Conservation (phyloP, 164 flowering plant genomes). For the Nymphaea thermarum region DNA sequence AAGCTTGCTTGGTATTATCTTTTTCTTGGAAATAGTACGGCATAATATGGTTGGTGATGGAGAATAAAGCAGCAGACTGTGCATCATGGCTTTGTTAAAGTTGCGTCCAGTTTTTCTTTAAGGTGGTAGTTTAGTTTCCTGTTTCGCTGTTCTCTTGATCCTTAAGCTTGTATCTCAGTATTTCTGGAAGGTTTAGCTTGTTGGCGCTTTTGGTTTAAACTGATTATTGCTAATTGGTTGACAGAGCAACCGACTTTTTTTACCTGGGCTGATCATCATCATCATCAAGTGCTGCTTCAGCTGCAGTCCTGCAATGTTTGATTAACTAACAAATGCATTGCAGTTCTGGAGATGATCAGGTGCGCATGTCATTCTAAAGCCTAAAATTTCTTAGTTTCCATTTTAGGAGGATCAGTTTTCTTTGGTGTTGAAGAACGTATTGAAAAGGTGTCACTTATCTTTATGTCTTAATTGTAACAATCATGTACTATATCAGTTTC, state of each 20-base stretch:
- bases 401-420: not conserved
- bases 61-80: slow-evolving; percentile 21
- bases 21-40: slow-evolving; percentile 26
- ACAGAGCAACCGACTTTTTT: not conserved
- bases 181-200: no score
- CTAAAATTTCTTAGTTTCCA: not conserved
- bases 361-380: not conserved
- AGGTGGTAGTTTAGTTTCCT: not conserved
- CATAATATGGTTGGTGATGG: slow-evolving; percentile 21
- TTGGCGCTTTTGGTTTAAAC: not conserved
- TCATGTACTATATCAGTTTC: slow-evolving; percentile 17
- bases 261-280: not conserved
- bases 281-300: not conserved
- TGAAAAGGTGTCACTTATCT: not conserved
- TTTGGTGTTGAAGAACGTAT: not conserved
- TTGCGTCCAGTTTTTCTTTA: not conserved
- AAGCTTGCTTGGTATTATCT: slow-evolving; percentile 24
- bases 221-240: not conserved
- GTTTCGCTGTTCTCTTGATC: not conserved
- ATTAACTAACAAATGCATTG: not conserved
- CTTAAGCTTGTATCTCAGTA: not conserved
- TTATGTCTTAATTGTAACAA: slow-evolving; percentile 4
- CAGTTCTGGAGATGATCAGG: slow-evolving; percentile 27
- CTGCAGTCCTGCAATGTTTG: not conserved
- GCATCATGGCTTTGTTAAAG: not conserved